Conservation (phyloP, 345 rosid genomes). For the Salix viminalis region DNA sequence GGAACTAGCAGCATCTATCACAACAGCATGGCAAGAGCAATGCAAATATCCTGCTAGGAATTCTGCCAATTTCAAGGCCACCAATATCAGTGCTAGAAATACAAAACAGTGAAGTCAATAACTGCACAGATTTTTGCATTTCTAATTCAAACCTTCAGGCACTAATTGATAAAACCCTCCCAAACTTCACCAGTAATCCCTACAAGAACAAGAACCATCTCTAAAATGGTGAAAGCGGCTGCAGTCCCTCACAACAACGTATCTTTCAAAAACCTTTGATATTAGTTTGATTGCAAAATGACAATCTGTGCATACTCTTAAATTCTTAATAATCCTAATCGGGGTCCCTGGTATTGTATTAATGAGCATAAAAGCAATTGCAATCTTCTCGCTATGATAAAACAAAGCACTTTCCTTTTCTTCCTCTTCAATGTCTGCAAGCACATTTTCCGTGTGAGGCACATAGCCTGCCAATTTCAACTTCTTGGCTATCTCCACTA, state of each 20-base stretch:
- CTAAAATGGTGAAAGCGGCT: slow-evolving; percentile 82
- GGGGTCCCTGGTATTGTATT: slow-evolving; percentile 53
- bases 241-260: slow-evolving; percentile 72
- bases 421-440: slow-evolving; percentile 73
- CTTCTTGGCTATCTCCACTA: slow-evolving; percentile 49
- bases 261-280: slow-evolving; percentile 56
- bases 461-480: slow-evolving; percentile 59
- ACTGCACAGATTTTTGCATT: neutral
- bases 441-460: slow-evolving; percentile 52
- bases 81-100: neutral
- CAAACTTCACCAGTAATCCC: slow-evolving; percentile 15
- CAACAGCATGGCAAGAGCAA: no score
- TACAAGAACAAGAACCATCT: slow-evolving; percentile 63
- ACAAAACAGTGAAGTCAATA: no score
- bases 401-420: slow-evolving; percentile 69
- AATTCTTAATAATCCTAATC: slow-evolving; percentile 61
- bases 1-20: neutral
- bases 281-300: slow-evolving; percentile 68
- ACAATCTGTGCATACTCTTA: slow-evolving; percentile 82
- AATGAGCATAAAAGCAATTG: slow-evolving; percentile 69
- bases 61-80: neutral
- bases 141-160: neutral
- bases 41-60: no score
- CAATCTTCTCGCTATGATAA: slow-evolving; percentile 85
- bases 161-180: neutral